Conservation (phyloP, 805 yeast species). For the Saccharomycopsis capsularis region DNA sequence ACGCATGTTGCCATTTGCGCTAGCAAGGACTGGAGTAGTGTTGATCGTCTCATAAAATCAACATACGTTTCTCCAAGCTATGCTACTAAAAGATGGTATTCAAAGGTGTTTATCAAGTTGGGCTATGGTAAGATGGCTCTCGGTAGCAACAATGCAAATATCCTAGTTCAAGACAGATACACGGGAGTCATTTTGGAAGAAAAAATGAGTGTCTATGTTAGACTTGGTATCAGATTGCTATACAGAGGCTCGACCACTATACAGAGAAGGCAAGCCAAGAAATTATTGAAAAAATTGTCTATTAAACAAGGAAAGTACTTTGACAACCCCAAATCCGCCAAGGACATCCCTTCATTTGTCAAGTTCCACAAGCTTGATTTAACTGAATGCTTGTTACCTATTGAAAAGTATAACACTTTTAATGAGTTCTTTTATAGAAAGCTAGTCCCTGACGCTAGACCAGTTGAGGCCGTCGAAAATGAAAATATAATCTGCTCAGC, state of each 20-base stretch:
- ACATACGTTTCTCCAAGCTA: slow-evolving; percentile 71
- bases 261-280: slow-evolving; percentile 51
- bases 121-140: slow-evolving; percentile 83
- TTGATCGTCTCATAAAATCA: slow-evolving; percentile 54
- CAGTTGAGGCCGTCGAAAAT: slow-evolving; percentile 50
- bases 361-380: slow-evolving; percentile 76
- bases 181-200: slow-evolving; percentile 91
- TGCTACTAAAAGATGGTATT: slow-evolving; percentile 86
- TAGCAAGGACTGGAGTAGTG: slow-evolving; percentile 66
- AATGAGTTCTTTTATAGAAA: slow-evolving; percentile 86
- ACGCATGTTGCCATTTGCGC: slow-evolving; percentile 86
- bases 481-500: slow-evolving; percentile 57
- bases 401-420: slow-evolving; percentile 56
- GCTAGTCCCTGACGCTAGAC: slow-evolving; percentile 64
- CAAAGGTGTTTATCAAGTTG: slow-evolving; percentile 71
- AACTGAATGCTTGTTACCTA: slow-evolving; percentile 51
- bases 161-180: slow-evolving; percentile 83
- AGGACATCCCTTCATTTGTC: slow-evolving; percentile 68
- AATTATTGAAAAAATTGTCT: slow-evolving; percentile 57
- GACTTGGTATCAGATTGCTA: slow-evolving; percentile 78
- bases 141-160: slow-evolving; percentile 89
- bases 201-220: slow-evolving; percentile 81
- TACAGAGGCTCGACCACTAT: slow-evolving; percentile 67
- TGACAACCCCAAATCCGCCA: slow-evolving; percentile 60
- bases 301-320: slow-evolving; percentile 79